Base-by-base conservation (phyloP, 2,329 filamentous ascomycete genomes). In the Alternaria arborescens region DNA sequence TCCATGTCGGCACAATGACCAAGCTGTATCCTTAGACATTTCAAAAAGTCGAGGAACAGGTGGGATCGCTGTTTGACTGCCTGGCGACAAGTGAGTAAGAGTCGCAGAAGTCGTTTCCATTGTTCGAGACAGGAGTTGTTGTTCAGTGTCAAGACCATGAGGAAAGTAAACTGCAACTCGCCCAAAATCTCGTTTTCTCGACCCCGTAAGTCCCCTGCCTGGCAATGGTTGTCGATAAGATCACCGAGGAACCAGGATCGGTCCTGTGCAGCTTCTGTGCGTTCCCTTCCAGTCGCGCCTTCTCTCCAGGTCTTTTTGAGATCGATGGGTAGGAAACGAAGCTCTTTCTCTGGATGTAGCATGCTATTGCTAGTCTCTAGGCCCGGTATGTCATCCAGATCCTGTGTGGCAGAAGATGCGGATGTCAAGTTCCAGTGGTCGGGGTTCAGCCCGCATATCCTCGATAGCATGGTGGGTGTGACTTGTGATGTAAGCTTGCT, bases 81-180 rank as follows among this genome's bases (percentile, higher is more conserved):
- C 41, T 71, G 72, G 18, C 79, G 81, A 67, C 85, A 88, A 0
- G 87, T 89, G 51, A 89, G 78, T 8, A 88, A 77, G 24, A 90
- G 75, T 1, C 78, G 77, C 10, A 89, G 75, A 11, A 89, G 66
- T 38, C 88, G 78, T 70, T 87, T 88, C 88, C 88, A 90, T 71
- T 89, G 87, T 71, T 89, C 86, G 4, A 89, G 77, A 68, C 87
- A 89, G 2, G 87, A 88, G 71, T 86, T 88, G 71, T 89, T 90
- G 79, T 88, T 88, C 63, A 89, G 78, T 5, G 86, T 88, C 60
- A 89, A 70, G 2, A 87, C 81, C 84, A 87, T 88, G 10, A 89
- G 74, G 67, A 89, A 89, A 32, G 82, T 82, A 68, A 89, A 87
- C 65, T 89, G 86, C 55, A 89, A 69, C 68, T 89, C 88, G 16